Conservation (phyloP, 2,329 filamentous ascomycete genomes). For the Talaromyces albobiverticillius region DNA sequence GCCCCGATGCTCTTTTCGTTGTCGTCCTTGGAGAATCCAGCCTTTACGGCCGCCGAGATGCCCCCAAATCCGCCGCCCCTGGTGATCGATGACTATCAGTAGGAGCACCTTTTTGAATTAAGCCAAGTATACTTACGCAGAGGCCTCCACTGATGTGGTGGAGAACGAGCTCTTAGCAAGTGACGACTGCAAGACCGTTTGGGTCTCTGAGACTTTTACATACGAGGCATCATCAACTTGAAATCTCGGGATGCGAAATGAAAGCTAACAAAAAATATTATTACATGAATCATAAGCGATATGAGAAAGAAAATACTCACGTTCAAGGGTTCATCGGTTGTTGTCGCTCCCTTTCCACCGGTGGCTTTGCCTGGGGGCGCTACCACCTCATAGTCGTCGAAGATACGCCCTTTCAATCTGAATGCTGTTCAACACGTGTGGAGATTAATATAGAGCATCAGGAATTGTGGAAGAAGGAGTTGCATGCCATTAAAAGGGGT, state of each 20-base stretch:
- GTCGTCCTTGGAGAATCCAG: conserved; percentile 12
- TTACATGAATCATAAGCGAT: neutral
- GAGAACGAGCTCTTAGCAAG: conserved; percentile 19
- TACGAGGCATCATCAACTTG: neutral
- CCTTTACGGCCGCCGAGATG: conserved; percentile 10
- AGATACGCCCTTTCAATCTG: neutral
- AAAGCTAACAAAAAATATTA: neutral
- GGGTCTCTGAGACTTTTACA: neutral
- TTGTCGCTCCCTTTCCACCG: neutral
- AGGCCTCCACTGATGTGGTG: conserved; percentile 13
- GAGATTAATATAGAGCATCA: neutral
- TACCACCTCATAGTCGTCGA: neutral
- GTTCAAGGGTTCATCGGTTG: neutral
- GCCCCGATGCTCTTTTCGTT: conserved; percentile 1
- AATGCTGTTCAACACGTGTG: neutral
- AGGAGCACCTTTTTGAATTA: neutral
- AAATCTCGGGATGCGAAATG: neutral
- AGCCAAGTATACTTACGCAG: conserved; percentile 11
- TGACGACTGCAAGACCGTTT: neutral
- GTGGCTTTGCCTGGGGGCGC: neutral
- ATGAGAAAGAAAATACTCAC: neutral
- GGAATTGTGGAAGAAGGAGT: neutral
- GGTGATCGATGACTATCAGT: neutral
- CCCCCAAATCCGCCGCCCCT: conserved; percentile 15
- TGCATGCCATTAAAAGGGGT: neutral